Percentiles rank a stretch among this genome's conserved stretches.
phyloP scores from a whole-genome alignment of 331 rosid genomes.

The Malus hybrid region DNA sequence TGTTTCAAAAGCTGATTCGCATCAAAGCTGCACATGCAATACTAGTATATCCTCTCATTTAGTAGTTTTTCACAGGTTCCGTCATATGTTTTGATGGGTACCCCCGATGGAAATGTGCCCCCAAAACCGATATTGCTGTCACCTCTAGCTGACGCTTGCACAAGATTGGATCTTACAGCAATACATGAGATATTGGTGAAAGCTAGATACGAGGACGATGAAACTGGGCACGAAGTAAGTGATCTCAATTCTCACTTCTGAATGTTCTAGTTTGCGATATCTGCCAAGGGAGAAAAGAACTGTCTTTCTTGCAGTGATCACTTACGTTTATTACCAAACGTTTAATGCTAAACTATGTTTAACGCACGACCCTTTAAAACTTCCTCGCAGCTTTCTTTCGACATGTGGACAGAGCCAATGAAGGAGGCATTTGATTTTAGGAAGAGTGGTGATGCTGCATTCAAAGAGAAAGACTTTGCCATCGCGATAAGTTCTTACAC shows the following conservation, averaged over 20 bases:
- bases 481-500: slow-evolving; percentile 70
- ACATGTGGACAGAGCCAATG: slow-evolving; percentile 95
- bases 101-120: slow-evolving; percentile 46
- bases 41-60: slow-evolving; percentile 5
- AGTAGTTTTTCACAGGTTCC: slow-evolving; percentile 51
- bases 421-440: slow-evolving; percentile 83
- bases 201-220: slow-evolving; percentile 86
- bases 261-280: not conserved
- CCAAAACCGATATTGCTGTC: slow-evolving; percentile 54
- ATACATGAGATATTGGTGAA: slow-evolving; percentile 81
- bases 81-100: slow-evolving; percentile 65
- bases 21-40: not conserved
- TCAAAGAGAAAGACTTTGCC: slow-evolving; percentile 65
- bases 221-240: slow-evolving; percentile 83
- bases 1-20: slow-evolving; percentile 1
- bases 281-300: not conserved
- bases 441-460: slow-evolving; percentile 87
- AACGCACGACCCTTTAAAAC: not conserved
- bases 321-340: not conserved
- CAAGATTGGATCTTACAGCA: slow-evolving; percentile 89
- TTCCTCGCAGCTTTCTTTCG: slow-evolving; percentile 76
- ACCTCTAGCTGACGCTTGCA: slow-evolving; percentile 90
- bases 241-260: not conserved
- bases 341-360: not conserved
- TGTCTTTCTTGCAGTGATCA: not conserved